A percentile compares a stretch with the other conserved stretches of the same genome.
Evolutionary conservation across 1,139 yeast species (phyloP).

Genomic region (Geotrichum cucujoidarum): DNA sequence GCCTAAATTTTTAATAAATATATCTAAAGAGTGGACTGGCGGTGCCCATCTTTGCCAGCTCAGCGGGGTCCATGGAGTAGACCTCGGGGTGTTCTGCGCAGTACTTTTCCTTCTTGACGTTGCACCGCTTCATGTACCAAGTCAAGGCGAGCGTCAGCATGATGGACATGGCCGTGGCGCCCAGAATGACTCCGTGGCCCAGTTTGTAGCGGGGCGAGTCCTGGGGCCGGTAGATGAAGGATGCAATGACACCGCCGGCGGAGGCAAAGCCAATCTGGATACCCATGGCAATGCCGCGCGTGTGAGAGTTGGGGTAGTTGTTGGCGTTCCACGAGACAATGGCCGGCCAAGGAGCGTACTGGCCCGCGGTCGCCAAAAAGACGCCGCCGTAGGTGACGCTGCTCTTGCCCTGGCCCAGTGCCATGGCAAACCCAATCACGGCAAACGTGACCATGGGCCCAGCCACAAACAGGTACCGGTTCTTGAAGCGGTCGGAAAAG

Average conservation of each 20-base stretch:
- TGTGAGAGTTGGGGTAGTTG: slow-evolving; percentile 9
- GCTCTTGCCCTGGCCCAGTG: slow-evolving; percentile 4
- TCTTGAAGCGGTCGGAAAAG: slow-evolving; percentile 13
- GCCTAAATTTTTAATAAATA: slow-evolving; percentile 5
- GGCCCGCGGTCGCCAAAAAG: slow-evolving; percentile 13
- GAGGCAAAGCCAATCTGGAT: slow-evolving; percentile 18
- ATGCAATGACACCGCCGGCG: slow-evolving; percentile 39
- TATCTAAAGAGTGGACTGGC: slow-evolving; percentile 15
- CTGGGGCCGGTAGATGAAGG: slow-evolving; percentile 36
- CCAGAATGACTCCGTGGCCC: slow-evolving; percentile 15
- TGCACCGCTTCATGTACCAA: slow-evolving; percentile 3
- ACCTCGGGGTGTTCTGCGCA: slow-evolving; percentile 14
- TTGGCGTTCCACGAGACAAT: slow-evolving; percentile 17
- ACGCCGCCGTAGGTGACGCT: slow-evolving; percentile 14
- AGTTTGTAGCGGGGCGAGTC: slow-evolving; percentile 16
- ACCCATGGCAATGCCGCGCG: slow-evolving; percentile 18
- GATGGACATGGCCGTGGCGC: slow-evolving; percentile 2
- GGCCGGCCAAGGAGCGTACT: slow-evolving; percentile 17
- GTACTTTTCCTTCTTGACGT: slow-evolving; percentile 12
- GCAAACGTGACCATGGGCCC: slow-evolving; percentile 6
- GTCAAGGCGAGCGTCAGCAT: slow-evolving; percentile 6
- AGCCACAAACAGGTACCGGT: slow-evolving; percentile 4
- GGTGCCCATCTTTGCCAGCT: slow-evolving; percentile 11
- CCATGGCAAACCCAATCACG: slow-evolving; percentile 11
- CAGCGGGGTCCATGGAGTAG: slow-evolving; percentile 5